Base-by-base conservation (phyloP, 495 filamentous ascomycete species). In the Achaetomiella virescens region DNA sequence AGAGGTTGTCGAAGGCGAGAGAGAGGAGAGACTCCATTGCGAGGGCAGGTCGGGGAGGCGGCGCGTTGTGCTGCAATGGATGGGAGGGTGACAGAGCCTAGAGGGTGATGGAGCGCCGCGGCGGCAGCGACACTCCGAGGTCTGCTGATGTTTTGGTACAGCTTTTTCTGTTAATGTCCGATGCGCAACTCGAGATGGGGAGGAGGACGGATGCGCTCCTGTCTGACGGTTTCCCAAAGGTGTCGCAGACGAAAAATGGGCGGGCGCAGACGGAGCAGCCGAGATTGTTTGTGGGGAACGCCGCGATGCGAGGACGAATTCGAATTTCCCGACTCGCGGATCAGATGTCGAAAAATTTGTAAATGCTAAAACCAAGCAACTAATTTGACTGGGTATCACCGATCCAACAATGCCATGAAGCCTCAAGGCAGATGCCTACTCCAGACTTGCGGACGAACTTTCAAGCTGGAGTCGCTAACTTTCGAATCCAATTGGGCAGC, bases 1-100 rank as follows among this genome's bases (percentile, higher is more conserved):
- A 95, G 51, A 98, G 85, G 70, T 96, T 93, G 70, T 96, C 91
- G 71, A 98, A 98, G 57, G 92, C 89, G 65, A 95, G 84, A 17
- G 91, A 91, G 56, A 98, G 75, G 22, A 98, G 79, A 48, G 88
- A 81, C 75, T 98, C 93, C 93, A 98, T 97, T 62, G 57, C 62
- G 55, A 50, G 18, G 25, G 20, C 27, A 42, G 48, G 43, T 48
- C 24, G 31, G 43, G 50, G 25, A 21, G 46, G 35, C 42, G 22
- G 36, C 15, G 41, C 40, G 37, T 55, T 21, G 45, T n/a, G 12
- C 36, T 40, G 36, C 27, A n/a, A n/a, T n/a, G 18, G 43, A 37
- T 42, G 27, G 9, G 35, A 44, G 48, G 17, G 37, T 31, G 33
- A 37, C 24, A 3, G 15, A 21, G 37, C 36, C 35, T 15, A 12